Conservation (phyloP, 176 grass and related monocot genomes). For the Canna indica region DNA sequence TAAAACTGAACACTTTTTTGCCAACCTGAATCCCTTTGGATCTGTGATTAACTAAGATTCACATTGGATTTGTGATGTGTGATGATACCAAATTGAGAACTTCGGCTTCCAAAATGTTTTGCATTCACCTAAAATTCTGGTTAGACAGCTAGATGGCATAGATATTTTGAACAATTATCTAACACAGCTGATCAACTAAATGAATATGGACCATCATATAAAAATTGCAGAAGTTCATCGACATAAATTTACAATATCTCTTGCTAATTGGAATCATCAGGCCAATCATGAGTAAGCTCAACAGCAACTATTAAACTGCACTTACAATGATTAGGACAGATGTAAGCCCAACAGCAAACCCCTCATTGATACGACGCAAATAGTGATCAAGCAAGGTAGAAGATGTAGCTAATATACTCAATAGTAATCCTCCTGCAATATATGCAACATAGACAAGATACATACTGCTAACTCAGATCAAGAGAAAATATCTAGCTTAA, state of each 20-base stretch:
- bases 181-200: too few relatives aligned
- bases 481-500: background rate
- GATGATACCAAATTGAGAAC: too few relatives aligned
- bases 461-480: background rate
- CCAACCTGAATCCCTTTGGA: too few relatives aligned
- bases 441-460: background rate
- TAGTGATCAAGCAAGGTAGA: constrained; percentile 93
- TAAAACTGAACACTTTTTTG: too few relatives aligned
- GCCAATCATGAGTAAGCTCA: constrained; percentile 21
- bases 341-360: constrained; percentile 82
- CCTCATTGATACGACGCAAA: constrained; percentile 73
- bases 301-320: constrained; percentile 28
- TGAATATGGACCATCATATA: too few relatives aligned
- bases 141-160: too few relatives aligned
- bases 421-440: constrained; percentile 59
- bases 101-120: too few relatives aligned
- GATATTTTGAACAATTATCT: too few relatives aligned
- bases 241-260: constrained; percentile 14
- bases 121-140: too few relatives aligned
- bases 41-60: too few relatives aligned
- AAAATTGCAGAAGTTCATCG: too few relatives aligned
- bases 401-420: constrained; percentile 79
- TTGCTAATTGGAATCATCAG: constrained; percentile 1
- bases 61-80: too few relatives aligned
- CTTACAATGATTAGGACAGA: constrained; percentile 96